Percentiles rank a stretch among this genome's conserved stretches.
Evolutionary conservation across 2,329 filamentous ascomycete species (phyloP).

Genomic region (Ascochyta fabae): DNA sequence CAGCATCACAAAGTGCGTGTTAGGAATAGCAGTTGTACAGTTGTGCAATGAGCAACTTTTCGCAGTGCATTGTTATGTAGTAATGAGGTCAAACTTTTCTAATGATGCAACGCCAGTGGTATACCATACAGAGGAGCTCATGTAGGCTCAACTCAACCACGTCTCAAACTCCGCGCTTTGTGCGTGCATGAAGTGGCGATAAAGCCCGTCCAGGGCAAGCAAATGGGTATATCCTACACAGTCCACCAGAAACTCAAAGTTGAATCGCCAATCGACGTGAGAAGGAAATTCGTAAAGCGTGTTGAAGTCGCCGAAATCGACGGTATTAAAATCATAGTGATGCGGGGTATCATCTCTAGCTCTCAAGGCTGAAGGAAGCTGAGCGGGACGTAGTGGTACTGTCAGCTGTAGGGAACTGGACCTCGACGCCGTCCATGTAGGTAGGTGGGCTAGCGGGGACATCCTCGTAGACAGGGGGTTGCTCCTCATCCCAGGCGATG

Average conservation of each 20-base stretch:
- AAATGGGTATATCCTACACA: slow-evolving; percentile 39
- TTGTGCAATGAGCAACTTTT: neutral
- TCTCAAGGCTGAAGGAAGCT: slow-evolving; percentile 32
- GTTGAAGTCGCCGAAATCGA: slow-evolving; percentile 9
- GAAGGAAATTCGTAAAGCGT: slow-evolving; percentile 31
- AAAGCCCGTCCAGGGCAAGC: slow-evolving; percentile 1
- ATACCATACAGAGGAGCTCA: slow-evolving; percentile 20
- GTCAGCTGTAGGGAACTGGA: slow-evolving; percentile 22
- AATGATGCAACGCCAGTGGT: slow-evolving; percentile 15
- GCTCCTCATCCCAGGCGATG: slow-evolving; percentile 96
- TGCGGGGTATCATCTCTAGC: slow-evolving; percentile 10
- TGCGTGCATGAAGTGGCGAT: slow-evolving; percentile 7
- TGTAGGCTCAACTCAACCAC: slow-evolving; percentile 21
- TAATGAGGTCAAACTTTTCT: slow-evolving; percentile 4
- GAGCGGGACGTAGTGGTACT: slow-evolving; percentile 50
- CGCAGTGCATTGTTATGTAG: slow-evolving; percentile 8
- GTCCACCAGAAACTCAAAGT: slow-evolving; percentile 24
- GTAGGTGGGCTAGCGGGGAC: slow-evolving; percentile 83
- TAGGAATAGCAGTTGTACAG: neutral
- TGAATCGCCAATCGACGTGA: slow-evolving; percentile 24
- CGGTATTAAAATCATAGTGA: slow-evolving; percentile 3
- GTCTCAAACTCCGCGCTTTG: slow-evolving; percentile 13
- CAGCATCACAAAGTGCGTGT: neutral
- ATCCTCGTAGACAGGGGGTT: slow-evolving; percentile 91
- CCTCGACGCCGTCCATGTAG: slow-evolving; percentile 47